Evolutionary conservation across 768 basidiomycete genomes (phyloP).

Genomic region (Neoboletus subvelutipes): DNA sequence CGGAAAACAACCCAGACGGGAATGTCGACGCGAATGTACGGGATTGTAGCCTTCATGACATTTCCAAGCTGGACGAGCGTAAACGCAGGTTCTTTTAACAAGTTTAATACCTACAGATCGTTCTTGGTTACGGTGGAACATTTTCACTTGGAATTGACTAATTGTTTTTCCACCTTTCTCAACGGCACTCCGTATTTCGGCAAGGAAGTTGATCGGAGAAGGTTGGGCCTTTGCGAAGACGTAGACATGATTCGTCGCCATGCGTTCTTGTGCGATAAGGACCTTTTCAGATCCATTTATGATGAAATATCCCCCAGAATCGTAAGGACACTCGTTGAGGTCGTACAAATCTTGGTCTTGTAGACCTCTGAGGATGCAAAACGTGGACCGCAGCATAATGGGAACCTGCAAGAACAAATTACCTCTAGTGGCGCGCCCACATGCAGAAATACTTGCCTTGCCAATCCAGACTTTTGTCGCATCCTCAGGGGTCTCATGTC

Average conservation of each 20-base stretch:
- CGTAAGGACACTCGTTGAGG: slow-evolving; percentile 97
- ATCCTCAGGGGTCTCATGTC: slow-evolving; percentile 61
- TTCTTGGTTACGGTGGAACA: slow-evolving; percentile 89
- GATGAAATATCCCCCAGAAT: slow-evolving; percentile 98
- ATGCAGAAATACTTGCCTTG: slow-evolving; percentile 55
- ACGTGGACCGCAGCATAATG: slow-evolving; percentile 95
- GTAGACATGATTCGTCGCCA: slow-evolving; percentile 99
- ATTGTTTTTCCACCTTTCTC: slow-evolving; percentile 99
- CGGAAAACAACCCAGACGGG: slow-evolving; percentile 99
- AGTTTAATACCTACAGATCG: slow-evolving; percentile 61
- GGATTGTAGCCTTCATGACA: slow-evolving; percentile 95
- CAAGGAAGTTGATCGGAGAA: slow-evolving; percentile 91
- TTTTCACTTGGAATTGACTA: slow-evolving; percentile 96
- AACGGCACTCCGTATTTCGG: slow-evolving; percentile 95
- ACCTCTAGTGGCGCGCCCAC: slow-evolving; percentile 9
- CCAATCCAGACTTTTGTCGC: slow-evolving; percentile 91
- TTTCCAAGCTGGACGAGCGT: slow-evolving; percentile 62
- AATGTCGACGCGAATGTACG: slow-evolving; percentile 97
- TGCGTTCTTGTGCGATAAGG: slow-evolving; percentile 98
- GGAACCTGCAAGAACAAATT: slow-evolving; percentile 63
- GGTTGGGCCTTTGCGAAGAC: slow-evolving; percentile 98
- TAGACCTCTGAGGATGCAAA: slow-evolving; percentile 85
- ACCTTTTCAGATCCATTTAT: slow-evolving; percentile 99
- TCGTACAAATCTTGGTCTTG: slow-evolving; percentile 82
- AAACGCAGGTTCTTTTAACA: neutral